Percentiles rank a stretch among this genome's conserved stretches.
Conservation (phyloP, 352 stramenopile genomes). For the Phytophthora rubi region DNA sequence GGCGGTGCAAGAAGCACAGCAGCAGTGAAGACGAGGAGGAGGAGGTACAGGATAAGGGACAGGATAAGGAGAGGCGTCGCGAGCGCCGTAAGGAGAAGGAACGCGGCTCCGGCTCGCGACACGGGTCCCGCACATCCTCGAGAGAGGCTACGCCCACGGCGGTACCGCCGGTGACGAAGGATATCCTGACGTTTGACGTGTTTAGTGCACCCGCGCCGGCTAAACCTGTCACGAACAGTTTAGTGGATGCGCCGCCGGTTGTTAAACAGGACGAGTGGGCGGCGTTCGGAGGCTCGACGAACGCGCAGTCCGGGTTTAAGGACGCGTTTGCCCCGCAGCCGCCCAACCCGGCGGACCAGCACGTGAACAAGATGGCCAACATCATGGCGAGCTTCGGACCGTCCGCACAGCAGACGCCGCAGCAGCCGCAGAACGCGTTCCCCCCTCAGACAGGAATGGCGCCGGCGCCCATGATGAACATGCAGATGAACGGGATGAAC, state of each 20-base stretch:
- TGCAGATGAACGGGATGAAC: conserved; percentile 53
- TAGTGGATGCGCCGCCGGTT: conserved; percentile 28
- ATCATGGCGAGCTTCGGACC: conserved; percentile 89
- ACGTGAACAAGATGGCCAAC: conserved; percentile 82
- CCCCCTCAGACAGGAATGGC: conserved; percentile 56
- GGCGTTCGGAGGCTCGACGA: conserved; percentile 65
- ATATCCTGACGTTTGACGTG: conserved; percentile 81
- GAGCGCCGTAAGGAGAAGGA: conserved; percentile 30
- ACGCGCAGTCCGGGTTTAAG: conserved; percentile 37
- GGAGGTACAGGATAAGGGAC: background rate
- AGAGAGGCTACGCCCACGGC: conserved; percentile 44
- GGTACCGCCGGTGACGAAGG: conserved; percentile 11
- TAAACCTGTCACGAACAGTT: conserved; percentile 16
- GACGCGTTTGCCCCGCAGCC: conserved; percentile 55
- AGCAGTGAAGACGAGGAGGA: conserved; percentile 60
- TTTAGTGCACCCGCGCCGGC: conserved; percentile 43
- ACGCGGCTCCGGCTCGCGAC: conserved; percentile 20
- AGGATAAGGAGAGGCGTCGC: conserved; percentile 34
- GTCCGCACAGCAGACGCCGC: conserved; percentile 26
- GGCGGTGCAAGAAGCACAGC: conserved; percentile 43
- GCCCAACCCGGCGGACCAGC: conserved; percentile 51
- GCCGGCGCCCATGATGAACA: conserved; percentile 50
- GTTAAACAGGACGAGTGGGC: conserved; percentile 78
- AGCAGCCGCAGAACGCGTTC: conserved; percentile 41
- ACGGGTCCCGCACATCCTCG: conserved; percentile 43